phyloP scores from a whole-genome alignment of 164 flowering plant genomes.

The Chloranthus sessilifolius region DNA sequence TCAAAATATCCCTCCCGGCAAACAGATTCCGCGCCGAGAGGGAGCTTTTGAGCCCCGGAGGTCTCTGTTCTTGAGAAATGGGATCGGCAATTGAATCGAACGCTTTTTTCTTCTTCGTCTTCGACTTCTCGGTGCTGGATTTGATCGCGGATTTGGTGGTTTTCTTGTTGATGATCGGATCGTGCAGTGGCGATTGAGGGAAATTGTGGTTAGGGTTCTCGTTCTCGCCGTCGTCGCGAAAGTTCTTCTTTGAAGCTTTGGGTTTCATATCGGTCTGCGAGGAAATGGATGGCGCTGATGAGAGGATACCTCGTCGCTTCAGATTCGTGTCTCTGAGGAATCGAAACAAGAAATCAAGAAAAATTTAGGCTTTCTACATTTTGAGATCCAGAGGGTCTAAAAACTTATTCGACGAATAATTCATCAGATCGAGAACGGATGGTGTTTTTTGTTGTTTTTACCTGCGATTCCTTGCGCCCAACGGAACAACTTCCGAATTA shows the following conservation, averaged over 20 bases:
- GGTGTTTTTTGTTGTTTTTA: no score
- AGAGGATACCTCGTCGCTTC: conserved; percentile 46
- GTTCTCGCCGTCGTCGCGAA: conserved; percentile 55
- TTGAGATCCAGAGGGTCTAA: no score
- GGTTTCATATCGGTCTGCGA: neutral
- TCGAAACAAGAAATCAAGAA: neutral
- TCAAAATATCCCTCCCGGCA: conserved; percentile 56
- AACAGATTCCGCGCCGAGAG: conserved; percentile 72
- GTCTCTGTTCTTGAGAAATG: conserved; percentile 11
- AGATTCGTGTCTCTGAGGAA: conserved; percentile 39
- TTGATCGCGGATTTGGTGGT: conserved; percentile 36
- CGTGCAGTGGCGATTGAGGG: conserved; percentile 14
- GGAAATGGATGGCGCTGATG: conserved; percentile 16
- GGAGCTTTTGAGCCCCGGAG: conserved; percentile 49
- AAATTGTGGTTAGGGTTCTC: conserved; percentile 57
- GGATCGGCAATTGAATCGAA: conserved; percentile 5
- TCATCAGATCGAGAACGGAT: no score
- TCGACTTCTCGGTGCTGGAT: conserved; percentile 50
- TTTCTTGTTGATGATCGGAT: conserved; percentile 22
- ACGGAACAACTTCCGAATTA: conserved; percentile 29
- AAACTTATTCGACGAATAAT: no score
- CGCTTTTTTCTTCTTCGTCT: conserved; percentile 1
- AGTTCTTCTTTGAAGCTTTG: conserved; percentile 7
- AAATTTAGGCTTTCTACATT: neutral
- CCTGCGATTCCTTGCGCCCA: conserved; percentile 46